phyloP scores from a whole-genome alignment of 768 basidiomycete species.

The Omphalotus guepiniiformis region DNA sequence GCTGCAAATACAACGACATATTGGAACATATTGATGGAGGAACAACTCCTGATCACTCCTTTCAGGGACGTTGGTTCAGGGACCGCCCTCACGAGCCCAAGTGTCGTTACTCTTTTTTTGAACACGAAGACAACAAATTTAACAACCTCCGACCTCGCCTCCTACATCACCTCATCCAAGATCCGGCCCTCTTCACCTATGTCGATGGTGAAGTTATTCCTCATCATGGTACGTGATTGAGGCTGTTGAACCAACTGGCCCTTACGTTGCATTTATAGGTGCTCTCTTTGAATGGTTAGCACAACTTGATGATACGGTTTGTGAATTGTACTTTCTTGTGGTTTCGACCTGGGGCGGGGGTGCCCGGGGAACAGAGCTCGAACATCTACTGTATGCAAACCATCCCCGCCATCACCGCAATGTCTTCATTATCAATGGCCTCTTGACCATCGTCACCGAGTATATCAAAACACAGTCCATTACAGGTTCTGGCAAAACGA shows the following conservation, averaged over 20 bases:
- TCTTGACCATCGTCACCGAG: constrained; percentile 3
- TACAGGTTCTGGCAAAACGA: constrained; percentile 9
- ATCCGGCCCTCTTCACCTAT: not conserved
- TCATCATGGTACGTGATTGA: not conserved
- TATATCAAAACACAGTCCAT: constrained; percentile 14
- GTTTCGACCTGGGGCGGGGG: constrained; percentile 15
- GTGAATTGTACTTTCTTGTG: constrained; percentile 10
- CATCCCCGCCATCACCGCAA: not conserved
- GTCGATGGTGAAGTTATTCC: not conserved
- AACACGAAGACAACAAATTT: not conserved
- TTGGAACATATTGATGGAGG: not conserved
- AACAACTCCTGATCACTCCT: not conserved
- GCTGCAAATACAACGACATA: not conserved
- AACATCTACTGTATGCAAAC: constrained; percentile 12
- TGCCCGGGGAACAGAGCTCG: constrained; percentile 9
- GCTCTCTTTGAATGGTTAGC: constrained; percentile 1
- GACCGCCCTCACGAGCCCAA: not conserved
- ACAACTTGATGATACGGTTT: constrained; percentile 10
- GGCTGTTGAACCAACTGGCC: no score
- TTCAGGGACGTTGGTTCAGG: not conserved
- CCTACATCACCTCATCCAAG: not conserved
- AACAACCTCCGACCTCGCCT: not conserved
- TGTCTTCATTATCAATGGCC: constrained; percentile 13
- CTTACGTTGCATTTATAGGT: not conserved
- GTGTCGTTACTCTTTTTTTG: not conserved